Evolutionary conservation across 768 basidiomycete species (phyloP).

Genomic region (Collybia nuda): DNA sequence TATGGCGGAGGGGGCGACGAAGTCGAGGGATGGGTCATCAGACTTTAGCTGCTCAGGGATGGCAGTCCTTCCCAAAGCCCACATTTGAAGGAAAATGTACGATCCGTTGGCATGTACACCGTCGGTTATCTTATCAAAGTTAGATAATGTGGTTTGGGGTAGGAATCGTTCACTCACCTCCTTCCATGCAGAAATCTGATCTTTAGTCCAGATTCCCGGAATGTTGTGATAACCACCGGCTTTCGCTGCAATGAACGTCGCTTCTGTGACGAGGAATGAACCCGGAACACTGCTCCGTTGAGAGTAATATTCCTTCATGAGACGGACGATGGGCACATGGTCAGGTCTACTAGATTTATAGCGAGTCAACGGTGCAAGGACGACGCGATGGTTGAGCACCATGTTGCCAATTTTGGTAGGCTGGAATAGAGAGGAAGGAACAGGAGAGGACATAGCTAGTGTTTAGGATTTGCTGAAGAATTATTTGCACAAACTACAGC

Average conservation of each 20-base stretch:
- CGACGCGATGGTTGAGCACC: constrained; percentile 41
- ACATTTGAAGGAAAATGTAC: constrained; percentile 55
- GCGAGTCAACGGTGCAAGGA: constrained; percentile 33
- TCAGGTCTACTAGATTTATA: constrained; percentile 8
- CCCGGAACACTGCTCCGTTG: constrained; percentile 36
- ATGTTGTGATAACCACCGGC: constrained; percentile 50
- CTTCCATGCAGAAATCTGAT: constrained; percentile 61
- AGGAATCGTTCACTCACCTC: constrained; percentile 27
- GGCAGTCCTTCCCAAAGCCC: constrained; percentile 53
- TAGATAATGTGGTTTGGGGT: neutral
- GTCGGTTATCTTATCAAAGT: constrained; percentile 43
- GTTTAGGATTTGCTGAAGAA: too few species aligned
- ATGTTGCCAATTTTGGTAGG: constrained; percentile 35
- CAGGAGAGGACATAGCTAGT: too few species aligned
- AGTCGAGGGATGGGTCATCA: constrained; percentile 30
- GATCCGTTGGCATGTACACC: constrained; percentile 52
- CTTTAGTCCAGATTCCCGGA: constrained; percentile 64
- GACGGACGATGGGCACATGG: constrained; percentile 25
- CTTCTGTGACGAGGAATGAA: constrained; percentile 47
- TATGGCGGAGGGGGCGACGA: constrained; percentile 32
- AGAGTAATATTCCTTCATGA: constrained; percentile 33
- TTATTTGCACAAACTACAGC: too few species aligned
- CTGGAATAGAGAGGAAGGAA: constrained; percentile 30
- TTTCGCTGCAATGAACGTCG: constrained; percentile 40
- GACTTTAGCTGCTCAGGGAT: constrained; percentile 28